Evolutionary conservation across 176 grass and related monocot genomes (phyloP).

Genomic region (Secale cereale): DNA sequence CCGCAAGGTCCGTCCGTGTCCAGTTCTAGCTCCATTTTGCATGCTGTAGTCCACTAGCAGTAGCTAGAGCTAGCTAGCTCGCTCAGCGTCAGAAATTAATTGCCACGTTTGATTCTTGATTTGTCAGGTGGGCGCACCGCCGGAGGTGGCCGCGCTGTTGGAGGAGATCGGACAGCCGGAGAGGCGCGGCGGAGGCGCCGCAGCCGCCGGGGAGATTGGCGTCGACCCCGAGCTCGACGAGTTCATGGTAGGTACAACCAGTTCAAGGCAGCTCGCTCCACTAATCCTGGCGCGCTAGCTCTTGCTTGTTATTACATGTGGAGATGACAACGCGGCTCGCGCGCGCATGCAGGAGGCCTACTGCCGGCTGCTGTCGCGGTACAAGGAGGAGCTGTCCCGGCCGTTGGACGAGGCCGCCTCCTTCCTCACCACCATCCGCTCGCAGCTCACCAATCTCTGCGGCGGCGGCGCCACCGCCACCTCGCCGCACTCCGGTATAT

Average conservation of each 20-base stretch:
- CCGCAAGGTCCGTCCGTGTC: constrained; percentile 61
- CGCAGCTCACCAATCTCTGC: constrained; percentile 75
- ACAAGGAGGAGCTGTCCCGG: constrained; percentile 90
- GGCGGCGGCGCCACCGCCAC: constrained; percentile 29
- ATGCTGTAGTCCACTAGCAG: constrained; percentile 24
- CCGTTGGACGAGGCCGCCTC: constrained; percentile 88
- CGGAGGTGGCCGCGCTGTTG: constrained; percentile 76
- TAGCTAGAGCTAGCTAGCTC: neutral
- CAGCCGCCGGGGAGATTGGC: constrained; percentile 37
- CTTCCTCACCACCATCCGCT: constrained; percentile 81
- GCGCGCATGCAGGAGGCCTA: constrained; percentile 59
- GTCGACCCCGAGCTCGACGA: constrained; percentile 94
- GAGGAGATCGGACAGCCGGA: constrained; percentile 72
- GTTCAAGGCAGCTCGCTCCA: neutral
- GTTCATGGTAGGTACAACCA: constrained; percentile 71
- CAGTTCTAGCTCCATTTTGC: constrained; percentile 25
- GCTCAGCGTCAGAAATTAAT: neutral
- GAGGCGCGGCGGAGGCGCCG: constrained; percentile 9
- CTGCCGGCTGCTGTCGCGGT: constrained; percentile 64
- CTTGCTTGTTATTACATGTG: constrained; percentile 59
- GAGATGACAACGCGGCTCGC: neutral
- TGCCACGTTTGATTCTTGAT: constrained; percentile 27
- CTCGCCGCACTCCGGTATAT: constrained; percentile 42
- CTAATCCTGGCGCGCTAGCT: neutral
- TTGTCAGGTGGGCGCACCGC: constrained; percentile 74